A percentile compares a stretch with the other conserved stretches of the same genome.
These are phyloP conservation scores for Primulina eburnea DNA, from an alignment of 257 asterid species.

Conservation along the genomic window DNA sequence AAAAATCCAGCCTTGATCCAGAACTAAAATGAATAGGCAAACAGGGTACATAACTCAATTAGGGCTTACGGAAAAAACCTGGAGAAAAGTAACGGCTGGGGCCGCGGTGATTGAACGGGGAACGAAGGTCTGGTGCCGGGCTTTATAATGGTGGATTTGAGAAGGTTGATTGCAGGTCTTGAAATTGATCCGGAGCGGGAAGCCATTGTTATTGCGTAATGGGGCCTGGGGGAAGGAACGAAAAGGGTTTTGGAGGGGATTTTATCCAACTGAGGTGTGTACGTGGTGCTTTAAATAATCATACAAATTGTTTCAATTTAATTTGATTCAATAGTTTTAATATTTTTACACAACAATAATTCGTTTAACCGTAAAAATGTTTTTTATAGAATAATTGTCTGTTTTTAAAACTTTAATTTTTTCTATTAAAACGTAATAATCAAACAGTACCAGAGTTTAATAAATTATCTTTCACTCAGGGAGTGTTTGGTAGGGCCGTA, in stretches of 20 bases:
- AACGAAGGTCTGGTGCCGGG: slow-evolving; percentile 31
- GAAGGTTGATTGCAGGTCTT: slow-evolving; percentile 58
- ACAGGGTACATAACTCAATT: not conserved
- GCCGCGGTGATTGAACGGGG: slow-evolving; percentile 24
- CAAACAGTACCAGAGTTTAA: too few relatives aligned
- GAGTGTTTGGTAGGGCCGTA: too few relatives aligned
- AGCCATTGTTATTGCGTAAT: slow-evolving; percentile 37
- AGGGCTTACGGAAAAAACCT: slow-evolving; percentile 12
- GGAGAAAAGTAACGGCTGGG: slow-evolving; percentile 27
- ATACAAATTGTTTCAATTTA: too few relatives aligned
- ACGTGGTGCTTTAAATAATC: slow-evolving; percentile 19
- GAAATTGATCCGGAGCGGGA: slow-evolving; percentile 66
- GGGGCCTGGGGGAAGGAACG: not conserved
- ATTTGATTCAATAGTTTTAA: too few relatives aligned
- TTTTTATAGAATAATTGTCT: too few relatives aligned
- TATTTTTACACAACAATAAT: too few relatives aligned
- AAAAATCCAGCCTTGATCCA: slow-evolving; percentile 19
- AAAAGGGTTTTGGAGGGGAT: slow-evolving; percentile 46
- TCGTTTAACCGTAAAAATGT: too few relatives aligned
- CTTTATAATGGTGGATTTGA: slow-evolving; percentile 52
- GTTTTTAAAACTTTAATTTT: too few relatives aligned
- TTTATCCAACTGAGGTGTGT: slow-evolving; percentile 20
- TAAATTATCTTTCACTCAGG: too few relatives aligned
- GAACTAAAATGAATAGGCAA: not conserved
- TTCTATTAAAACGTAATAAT: too few relatives aligned